These are phyloP conservation scores for Aureobasidium vineae DNA, from an alignment of 2,329 filamentous ascomycete species.

Conservation along the genomic window DNA sequence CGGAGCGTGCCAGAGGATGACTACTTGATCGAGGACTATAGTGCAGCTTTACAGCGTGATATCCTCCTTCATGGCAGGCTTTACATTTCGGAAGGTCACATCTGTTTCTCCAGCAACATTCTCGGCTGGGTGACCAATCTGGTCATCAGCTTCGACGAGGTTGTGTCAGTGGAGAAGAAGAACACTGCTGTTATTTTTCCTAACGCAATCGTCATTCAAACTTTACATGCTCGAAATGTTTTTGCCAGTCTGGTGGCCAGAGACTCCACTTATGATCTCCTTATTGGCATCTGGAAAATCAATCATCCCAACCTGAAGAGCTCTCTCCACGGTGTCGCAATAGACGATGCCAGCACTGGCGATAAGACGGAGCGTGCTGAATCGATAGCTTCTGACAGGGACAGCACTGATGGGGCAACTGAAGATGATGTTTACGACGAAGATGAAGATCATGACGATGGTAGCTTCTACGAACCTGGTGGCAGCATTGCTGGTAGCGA, in stretches of 20 bases:
- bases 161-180: slow-evolving; percentile 95
- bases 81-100: slow-evolving; percentile 94
- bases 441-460: slow-evolving; percentile 68
- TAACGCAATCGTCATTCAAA: slow-evolving; percentile 96
- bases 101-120: slow-evolving; percentile 99
- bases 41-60: slow-evolving; percentile 91
- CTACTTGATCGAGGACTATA: slow-evolving; percentile 97
- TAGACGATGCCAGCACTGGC: slow-evolving; percentile 73
- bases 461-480: slow-evolving; percentile 57
- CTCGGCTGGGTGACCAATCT: slow-evolving; percentile 96
- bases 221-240: slow-evolving; percentile 88
- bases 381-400: slow-evolving; percentile 50
- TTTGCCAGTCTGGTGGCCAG: slow-evolving; percentile 94
- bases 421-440: slow-evolving; percentile 78
- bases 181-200: slow-evolving; percentile 94
- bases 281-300: slow-evolving; percentile 98
- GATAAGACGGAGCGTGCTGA: slow-evolving; percentile 89
- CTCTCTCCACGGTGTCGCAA: slow-evolving; percentile 80
- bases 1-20: slow-evolving; percentile 97
- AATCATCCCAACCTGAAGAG: slow-evolving; percentile 90
- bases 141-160: slow-evolving; percentile 97
- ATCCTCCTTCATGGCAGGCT: slow-evolving; percentile 91
- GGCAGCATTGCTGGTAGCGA: slow-evolving; percentile 57
- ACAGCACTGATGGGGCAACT: slow-evolving; percentile 59
- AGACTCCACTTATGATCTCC: slow-evolving; percentile 94